Base-by-base conservation (phyloP, 495 filamentous ascomycete genomes). In the Aspergillus funiculosus region DNA sequence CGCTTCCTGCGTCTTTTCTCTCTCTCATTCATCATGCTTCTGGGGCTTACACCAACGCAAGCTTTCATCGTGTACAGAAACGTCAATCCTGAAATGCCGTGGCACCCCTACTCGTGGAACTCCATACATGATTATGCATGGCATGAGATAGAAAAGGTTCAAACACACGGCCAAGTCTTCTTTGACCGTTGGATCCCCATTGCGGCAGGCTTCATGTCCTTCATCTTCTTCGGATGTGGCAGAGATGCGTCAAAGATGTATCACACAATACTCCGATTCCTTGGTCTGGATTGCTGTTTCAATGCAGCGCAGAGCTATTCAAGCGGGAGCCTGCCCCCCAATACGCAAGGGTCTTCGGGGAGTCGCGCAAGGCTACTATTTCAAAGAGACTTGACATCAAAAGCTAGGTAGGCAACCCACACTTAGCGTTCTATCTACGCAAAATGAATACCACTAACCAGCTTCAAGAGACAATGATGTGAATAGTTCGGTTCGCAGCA, bases 191-290 rank as follows among this genome's bases (percentile, higher is more conserved):
- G 83, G 81, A 75, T 85, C 26, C 64, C 80, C 6, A 72, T 87
- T 39, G 67, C 68, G 1, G 67, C 77, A 1, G 77, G 77, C 0
- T 70, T 82, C 34, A 50, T 81, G 35, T 70, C 87, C 10, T 87
- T 94, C 52, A 43, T 79, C 27, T 84, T 89, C 70, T 95, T 94
- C 56, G 92, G 92, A 21, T 76, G 83, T 11, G 89, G 86, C 11
- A 69, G 67, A 15, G 91, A 95, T 45, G 86, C 86, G 3, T 63
- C 76, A n/a, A 73, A 74, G 32, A 79, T 85, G 63, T 95, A 96
- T 60, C 74, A 79, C 40, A 58, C 57, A 3, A 71, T 60, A 26
- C 44, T 60, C 48, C 50, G 58, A 41, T 48, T 35, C 36, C 41
- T 63, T 36, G 66, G 58, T 11, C 46, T 68, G 14, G 57, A 55